Conservation (phyloP, 257 asterid species). For the Przewalskia tangutica region DNA sequence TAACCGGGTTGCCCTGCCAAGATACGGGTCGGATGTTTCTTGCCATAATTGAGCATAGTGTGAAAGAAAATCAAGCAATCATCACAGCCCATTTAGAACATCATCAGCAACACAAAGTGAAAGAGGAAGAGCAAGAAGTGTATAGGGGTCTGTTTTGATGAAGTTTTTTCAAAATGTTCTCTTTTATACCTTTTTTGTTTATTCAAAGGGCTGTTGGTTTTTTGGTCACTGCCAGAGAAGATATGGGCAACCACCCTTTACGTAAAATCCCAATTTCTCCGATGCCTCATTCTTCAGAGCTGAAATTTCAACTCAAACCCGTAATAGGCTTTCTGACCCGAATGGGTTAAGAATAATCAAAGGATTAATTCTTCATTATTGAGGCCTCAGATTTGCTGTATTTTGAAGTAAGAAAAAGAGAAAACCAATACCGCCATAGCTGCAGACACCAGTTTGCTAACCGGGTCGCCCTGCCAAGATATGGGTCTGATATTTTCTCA, state of each 20-base stretch:
- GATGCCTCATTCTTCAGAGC: too few relatives aligned
- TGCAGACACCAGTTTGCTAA: constrained; percentile 11
- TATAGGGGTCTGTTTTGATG: not conserved
- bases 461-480: constrained; percentile 15
- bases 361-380: too few relatives aligned
- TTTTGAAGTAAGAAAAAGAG: not conserved
- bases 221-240: not conserved
- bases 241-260: not conserved
- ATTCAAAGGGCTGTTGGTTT: constrained; percentile 9
- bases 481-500: constrained; percentile 7
- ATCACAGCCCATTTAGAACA: not conserved
- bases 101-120: too few relatives aligned
- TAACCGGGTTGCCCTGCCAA: not conserved
- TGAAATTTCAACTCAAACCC: not conserved
- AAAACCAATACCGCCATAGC: constrained; percentile 13
- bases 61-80: not conserved
- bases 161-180: not conserved
- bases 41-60: not conserved
- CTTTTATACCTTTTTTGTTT: not conserved
- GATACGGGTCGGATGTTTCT: not conserved
- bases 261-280: too few relatives aligned
- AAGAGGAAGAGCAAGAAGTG: too few relatives aligned
- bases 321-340: not conserved
- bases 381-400: constrained; percentile 16
- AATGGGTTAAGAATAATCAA: too few relatives aligned